Conservation (phyloP, 2,329 filamentous ascomycete genomes). For the Fusarium burgessii region DNA sequence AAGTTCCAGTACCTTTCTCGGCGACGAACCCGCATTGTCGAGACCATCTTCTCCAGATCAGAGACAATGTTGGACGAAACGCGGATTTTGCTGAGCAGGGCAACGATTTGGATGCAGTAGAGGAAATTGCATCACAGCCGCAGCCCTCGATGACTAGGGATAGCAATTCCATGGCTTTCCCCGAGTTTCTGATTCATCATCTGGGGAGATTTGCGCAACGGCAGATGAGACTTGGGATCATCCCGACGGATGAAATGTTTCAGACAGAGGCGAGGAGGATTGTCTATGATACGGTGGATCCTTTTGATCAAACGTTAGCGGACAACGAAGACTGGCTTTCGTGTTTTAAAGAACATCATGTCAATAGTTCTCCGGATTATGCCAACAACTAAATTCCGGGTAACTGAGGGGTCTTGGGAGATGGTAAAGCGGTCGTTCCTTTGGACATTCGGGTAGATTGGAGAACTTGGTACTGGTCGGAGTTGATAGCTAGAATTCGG, state of each 20-base stretch:
- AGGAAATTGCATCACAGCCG: background rate
- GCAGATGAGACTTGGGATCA: slow-evolving; percentile 36
- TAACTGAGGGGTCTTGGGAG: background rate
- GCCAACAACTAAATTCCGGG: background rate
- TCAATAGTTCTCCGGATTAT: background rate
- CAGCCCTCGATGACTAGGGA: background rate
- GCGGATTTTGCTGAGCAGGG: background rate
- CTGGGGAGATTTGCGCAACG: slow-evolving; percentile 42
- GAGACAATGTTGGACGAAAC: background rate
- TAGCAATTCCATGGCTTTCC: slow-evolving; percentile 15
- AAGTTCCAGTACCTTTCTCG: slow-evolving; percentile 45
- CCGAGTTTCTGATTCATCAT: slow-evolving; percentile 31
- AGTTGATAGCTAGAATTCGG: background rate
- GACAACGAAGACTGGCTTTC: slow-evolving; percentile 47
- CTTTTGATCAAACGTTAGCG: slow-evolving; percentile 47
- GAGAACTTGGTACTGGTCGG: background rate
- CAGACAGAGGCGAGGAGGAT: slow-evolving; percentile 44
- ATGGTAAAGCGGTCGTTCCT: background rate
- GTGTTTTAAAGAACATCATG: slow-evolving; percentile 35
- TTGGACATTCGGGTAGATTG: too few species aligned
- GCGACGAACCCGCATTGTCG: slow-evolving; percentile 38
- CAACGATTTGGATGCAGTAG: background rate
- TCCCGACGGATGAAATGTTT: slow-evolving; percentile 47
- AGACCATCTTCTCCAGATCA: slow-evolving; percentile 42
- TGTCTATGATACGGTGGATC: slow-evolving; percentile 42